Evolutionary conservation across 2,329 filamentous ascomycete genomes (phyloP).

Genomic region (Sporothrix pallida): DNA sequence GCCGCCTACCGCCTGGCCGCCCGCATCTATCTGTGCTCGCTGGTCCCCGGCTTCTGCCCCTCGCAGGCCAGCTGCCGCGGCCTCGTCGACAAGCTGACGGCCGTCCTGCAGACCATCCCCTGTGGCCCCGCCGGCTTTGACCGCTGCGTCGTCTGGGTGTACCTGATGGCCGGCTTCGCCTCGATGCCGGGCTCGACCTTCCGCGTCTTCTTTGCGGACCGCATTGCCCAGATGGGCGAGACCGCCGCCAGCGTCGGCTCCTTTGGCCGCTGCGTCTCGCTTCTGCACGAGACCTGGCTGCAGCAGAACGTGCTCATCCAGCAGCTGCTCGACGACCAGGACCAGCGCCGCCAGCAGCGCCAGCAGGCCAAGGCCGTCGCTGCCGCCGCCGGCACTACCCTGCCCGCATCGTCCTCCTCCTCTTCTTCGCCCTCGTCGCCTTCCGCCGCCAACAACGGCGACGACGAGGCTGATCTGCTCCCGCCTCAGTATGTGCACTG

Average conservation of each 20-base stretch:
- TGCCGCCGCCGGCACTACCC: constrained; percentile 39
- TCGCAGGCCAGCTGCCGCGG: constrained; percentile 74
- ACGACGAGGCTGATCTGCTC: constrained; percentile 7
- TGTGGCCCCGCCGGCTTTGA: constrained; percentile 83
- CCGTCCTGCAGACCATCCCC: constrained; percentile 81
- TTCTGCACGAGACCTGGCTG: constrained; percentile 85
- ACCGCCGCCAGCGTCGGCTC: constrained; percentile 75
- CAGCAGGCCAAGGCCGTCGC: constrained; percentile 34
- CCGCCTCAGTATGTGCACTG: constrained; percentile 77
- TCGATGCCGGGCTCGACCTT: constrained; percentile 75
- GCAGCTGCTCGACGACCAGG: constrained; percentile 21
- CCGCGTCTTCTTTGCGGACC: constrained; percentile 77
- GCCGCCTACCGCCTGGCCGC: constrained; percentile 89
- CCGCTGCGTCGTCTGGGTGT: constrained; percentile 89
- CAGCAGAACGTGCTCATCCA: constrained; percentile 62
- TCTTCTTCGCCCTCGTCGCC: constrained; percentile 42
- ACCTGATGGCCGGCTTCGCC: constrained; percentile 83
- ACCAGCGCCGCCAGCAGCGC: constrained; percentile 38
- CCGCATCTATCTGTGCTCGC: constrained; percentile 93
- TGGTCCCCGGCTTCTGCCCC: constrained; percentile 86
- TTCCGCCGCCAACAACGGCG: constrained; percentile 35
- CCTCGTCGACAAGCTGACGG: constrained; percentile 77
- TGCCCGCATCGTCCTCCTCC: constrained; percentile 41
- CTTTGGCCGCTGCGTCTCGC: constrained; percentile 79
- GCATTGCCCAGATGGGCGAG: constrained; percentile 75